These are phyloP conservation scores for Sequoiadendron giganteum DNA, from an alignment of 75 land plant genomes.

Conservation along the genomic window DNA sequence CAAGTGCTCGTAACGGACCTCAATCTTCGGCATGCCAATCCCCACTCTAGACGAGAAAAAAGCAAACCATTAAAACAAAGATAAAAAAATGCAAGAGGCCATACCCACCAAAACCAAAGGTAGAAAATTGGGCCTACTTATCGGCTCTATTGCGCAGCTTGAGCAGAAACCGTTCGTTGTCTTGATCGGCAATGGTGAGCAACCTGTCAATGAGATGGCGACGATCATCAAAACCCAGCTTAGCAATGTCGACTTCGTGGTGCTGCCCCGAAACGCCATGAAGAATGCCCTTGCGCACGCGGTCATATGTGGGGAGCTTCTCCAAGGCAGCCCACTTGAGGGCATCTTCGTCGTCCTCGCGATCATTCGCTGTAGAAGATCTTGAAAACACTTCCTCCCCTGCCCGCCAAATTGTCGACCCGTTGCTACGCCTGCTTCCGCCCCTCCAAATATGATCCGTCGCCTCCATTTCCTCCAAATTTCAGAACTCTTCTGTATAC, in stretches of 20 bases:
- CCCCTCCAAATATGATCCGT: background rate
- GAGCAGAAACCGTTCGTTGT: constrained; percentile 74
- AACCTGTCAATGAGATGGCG: constrained; percentile 54
- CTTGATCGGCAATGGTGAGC: constrained; percentile 62
- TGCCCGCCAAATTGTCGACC: background rate
- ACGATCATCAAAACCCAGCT: constrained; percentile 45
- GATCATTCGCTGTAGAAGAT: constrained; percentile 8
- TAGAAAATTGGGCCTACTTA: constrained; percentile 28
- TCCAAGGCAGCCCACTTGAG: constrained; percentile 85
- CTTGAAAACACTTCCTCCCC: constrained; percentile 40
- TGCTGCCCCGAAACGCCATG: constrained; percentile 35
- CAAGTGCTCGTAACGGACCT: constrained; percentile 50
- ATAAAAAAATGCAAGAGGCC: background rate
- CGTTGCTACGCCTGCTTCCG: background rate
- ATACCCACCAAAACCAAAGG: background rate
- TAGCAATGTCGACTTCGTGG: constrained; percentile 52
- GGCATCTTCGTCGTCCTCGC: constrained; percentile 46
- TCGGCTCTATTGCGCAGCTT: constrained; percentile 66
- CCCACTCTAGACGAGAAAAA: constrained; percentile 34
- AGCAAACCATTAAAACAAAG: background rate
- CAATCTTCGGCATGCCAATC: constrained; percentile 50
- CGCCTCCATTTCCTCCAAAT: background rate
- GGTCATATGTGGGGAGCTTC: constrained; percentile 79
- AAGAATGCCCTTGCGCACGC: constrained; percentile 67
- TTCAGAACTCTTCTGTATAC: background rate